These are phyloP conservation scores for Mrakia blollopis DNA, from an alignment of 768 basidiomycete species.

Conservation along the genomic window DNA sequence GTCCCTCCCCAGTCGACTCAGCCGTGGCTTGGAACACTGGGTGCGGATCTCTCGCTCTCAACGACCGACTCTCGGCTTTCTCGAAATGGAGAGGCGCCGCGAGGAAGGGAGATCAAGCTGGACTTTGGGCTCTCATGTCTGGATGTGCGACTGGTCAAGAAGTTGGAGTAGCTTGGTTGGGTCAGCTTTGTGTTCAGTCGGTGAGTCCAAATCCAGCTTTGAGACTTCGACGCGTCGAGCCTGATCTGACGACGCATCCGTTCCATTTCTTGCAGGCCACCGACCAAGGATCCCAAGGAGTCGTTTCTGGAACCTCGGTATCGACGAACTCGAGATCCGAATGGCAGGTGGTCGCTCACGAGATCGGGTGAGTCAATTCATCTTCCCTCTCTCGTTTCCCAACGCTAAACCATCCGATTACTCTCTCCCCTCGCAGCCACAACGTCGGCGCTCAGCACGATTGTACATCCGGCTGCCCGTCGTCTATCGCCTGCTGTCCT, in stretches of 20 bases:
- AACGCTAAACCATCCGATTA: too few relatives aligned
- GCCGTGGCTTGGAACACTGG: slow-evolving; percentile 67
- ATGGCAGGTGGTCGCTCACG: slow-evolving; percentile 70
- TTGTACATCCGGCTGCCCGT: slow-evolving; percentile 64
- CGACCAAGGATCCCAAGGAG: slow-evolving; percentile 44
- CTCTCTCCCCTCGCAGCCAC: background rate
- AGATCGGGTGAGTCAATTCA: slow-evolving; percentile 52
- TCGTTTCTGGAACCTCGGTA: slow-evolving; percentile 75
- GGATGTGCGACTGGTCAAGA: slow-evolving; percentile 74
- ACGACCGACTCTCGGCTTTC: slow-evolving; percentile 69
- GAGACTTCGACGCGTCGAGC: background rate
- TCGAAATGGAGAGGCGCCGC: slow-evolving; percentile 72
- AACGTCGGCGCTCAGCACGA: slow-evolving; percentile 43
- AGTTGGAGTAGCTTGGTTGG: slow-evolving; percentile 79
- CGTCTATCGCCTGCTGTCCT: slow-evolving; percentile 61
- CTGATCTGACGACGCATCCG: too few relatives aligned
- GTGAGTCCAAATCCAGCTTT: background rate
- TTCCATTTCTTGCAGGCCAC: slow-evolving; percentile 33
- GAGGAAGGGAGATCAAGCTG: slow-evolving; percentile 61
- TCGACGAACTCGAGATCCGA: slow-evolving; percentile 70
- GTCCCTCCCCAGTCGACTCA: slow-evolving; percentile 56
- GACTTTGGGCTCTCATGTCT: slow-evolving; percentile 86
- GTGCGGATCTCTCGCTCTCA: slow-evolving; percentile 57
- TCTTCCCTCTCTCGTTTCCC: too few relatives aligned
- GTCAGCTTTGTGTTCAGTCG: slow-evolving; percentile 57